These are phyloP conservation scores for Solanum medicagineum DNA, from an alignment of 257 asterid species.

Conservation along the genomic window DNA sequence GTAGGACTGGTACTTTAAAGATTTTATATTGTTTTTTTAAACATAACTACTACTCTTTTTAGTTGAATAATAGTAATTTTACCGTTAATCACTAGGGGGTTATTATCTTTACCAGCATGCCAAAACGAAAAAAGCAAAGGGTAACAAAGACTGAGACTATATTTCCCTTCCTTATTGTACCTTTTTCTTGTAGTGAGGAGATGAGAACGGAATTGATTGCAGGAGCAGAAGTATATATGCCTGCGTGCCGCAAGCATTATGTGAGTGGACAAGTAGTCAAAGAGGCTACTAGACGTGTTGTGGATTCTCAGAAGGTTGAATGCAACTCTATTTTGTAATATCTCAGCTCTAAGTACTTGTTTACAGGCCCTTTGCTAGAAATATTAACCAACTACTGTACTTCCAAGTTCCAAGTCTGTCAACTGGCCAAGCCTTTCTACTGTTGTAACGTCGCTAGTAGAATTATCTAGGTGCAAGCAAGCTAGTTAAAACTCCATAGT, in stretches of 20 bases:
- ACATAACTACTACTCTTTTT: too few relatives aligned
- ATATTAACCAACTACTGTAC: not conserved
- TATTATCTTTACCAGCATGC: too few relatives aligned
- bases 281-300: constrained; percentile 54
- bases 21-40: too few relatives aligned
- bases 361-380: not conserved
- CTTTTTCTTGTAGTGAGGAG: constrained; percentile 17
- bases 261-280: constrained; percentile 73
- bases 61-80: too few relatives aligned
- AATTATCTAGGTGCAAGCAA: not conserved
- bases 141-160: too few relatives aligned
- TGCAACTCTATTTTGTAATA: constrained; percentile 12
- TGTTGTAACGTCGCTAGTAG: not conserved
- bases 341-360: not conserved
- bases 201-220: constrained; percentile 60
- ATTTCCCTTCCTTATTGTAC: too few relatives aligned
- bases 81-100: too few relatives aligned
- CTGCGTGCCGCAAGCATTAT: constrained; percentile 87
- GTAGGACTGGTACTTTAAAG: too few relatives aligned
- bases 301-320: constrained; percentile 33
- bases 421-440: not conserved
- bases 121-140: too few relatives aligned
- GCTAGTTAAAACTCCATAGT: not conserved
- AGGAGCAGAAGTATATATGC: constrained; percentile 91
- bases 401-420: not conserved